Evolutionary conservation across 345 rosid species (phyloP).

Genomic region (Citrus unshiu): DNA sequence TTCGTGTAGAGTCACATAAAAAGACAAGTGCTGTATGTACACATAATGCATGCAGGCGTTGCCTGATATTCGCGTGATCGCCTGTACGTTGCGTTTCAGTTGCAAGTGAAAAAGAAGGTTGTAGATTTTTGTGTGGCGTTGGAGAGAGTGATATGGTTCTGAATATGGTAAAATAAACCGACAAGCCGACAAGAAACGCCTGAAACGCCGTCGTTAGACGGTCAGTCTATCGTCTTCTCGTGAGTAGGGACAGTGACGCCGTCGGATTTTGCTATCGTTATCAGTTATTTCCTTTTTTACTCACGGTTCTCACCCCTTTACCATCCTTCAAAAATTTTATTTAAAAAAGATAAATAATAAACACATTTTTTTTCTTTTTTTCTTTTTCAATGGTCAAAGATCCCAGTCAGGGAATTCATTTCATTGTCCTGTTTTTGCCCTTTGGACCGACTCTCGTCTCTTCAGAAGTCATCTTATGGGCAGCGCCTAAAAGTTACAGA

Average conservation of each 20-base stretch:
- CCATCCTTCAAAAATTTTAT: background rate
- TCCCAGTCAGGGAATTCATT: too few species aligned
- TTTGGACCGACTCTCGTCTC: too few species aligned
- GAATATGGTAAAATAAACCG: conserved; percentile 5
- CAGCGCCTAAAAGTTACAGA: too few species aligned
- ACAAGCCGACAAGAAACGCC: conserved; percentile 30
- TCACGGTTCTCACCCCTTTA: background rate
- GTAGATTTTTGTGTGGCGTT: background rate
- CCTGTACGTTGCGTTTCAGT: background rate
- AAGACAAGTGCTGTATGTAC: background rate
- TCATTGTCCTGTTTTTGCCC: too few species aligned
- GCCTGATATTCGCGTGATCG: conserved; percentile 5
- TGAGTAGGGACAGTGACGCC: conserved; percentile 18
- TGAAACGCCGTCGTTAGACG: conserved; percentile 40
- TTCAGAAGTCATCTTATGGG: too few species aligned
- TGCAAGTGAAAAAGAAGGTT: background rate
- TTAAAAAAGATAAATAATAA: too few species aligned
- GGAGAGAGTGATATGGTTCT: background rate
- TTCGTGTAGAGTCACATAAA: background rate
- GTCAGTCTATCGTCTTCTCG: conserved; percentile 11
- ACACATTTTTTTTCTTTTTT: too few species aligned
- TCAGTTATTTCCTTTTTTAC: background rate
- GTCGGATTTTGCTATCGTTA: conserved; percentile 15
- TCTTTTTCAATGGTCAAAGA: too few species aligned
- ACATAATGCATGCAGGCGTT: background rate